Conservation (phyloP, 768 basidiomycete genomes). For the Pleurotus cornucopiae region DNA sequence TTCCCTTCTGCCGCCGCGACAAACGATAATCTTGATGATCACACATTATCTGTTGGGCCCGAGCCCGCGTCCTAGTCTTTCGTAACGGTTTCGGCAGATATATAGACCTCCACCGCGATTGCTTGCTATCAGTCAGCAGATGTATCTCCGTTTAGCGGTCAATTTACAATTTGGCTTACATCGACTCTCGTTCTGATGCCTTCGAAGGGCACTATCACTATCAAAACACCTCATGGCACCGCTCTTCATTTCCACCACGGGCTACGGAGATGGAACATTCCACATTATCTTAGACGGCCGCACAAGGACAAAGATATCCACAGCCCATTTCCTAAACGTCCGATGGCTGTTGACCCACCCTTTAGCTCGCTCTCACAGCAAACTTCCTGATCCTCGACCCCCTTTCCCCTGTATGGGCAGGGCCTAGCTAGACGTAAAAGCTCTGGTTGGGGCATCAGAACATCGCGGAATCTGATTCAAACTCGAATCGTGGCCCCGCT, state of each 20-base stretch:
- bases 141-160: conserved; percentile 1
- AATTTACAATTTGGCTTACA: not conserved
- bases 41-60: not conserved
- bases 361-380: conserved; percentile 1
- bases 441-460: conserved; percentile 1
- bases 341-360: not conserved
- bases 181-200: conserved; percentile 1
- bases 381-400: not conserved
- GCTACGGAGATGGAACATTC: conserved; percentile 3
- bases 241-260: not conserved
- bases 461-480: conserved; percentile 1
- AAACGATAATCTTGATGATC: conserved; percentile 1
- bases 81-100: not conserved
- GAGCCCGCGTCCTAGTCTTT: not conserved
- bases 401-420: not conserved
- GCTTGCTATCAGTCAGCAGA: not conserved
- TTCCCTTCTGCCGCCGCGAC: conserved; percentile 7
- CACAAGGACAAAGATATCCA: not conserved
- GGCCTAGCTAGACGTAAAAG: conserved; percentile 1
- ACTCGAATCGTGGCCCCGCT: not conserved
- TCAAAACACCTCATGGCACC: not conserved
- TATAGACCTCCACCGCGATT: not conserved
- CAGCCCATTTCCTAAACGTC: not conserved
- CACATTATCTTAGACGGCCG: not conserved
- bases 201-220: not conserved